Conservation (phyloP, 2,329 filamentous ascomycete species). For the Blumeriella jaapii region DNA sequence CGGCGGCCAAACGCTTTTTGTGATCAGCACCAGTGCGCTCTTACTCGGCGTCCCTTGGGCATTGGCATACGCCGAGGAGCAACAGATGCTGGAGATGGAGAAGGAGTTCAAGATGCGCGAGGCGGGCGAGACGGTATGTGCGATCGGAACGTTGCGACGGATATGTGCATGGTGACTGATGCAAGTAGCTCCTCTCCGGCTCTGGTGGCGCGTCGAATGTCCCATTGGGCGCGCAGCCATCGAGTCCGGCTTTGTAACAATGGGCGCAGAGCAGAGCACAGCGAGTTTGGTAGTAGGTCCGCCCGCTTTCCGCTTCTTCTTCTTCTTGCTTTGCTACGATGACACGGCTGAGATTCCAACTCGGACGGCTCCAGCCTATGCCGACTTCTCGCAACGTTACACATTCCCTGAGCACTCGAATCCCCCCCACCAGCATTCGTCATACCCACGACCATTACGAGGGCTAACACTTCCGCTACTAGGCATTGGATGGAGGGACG, state of each 20-base stretch:
- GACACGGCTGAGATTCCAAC: conserved; percentile 2
- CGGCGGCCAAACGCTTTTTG: conserved; percentile 80
- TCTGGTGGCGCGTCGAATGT: conserved; percentile 20
- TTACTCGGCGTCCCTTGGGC: conserved; percentile 89
- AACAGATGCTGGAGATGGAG: conserved; percentile 96
- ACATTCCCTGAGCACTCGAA: conserved; percentile 4
- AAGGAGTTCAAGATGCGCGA: conserved; percentile 94
- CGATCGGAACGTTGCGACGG: neutral
- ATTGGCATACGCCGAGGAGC: conserved; percentile 86
- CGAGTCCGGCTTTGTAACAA: conserved; percentile 25
- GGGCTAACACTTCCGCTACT: conserved; percentile 1
- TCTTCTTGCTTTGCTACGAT: conserved; percentile 1
- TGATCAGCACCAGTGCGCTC: conserved; percentile 79
- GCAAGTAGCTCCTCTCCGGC: conserved; percentile 17
- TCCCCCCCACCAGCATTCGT: neutral
- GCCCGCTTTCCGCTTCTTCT: neutral
- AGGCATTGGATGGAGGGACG: conserved; percentile 9
- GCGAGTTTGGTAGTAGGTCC: neutral
- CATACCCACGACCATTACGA: neutral
- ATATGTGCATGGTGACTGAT: too few relatives aligned
- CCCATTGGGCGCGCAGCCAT: conserved; percentile 21
- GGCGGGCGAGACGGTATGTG: conserved; percentile 62
- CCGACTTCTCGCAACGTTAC: conserved; percentile 5
- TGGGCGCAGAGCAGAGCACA: conserved; percentile 6
- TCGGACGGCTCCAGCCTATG: conserved; percentile 4